Percentiles rank a stretch among this genome's conserved stretches.
These are phyloP conservation scores for Pythium brassicae DNA, from an alignment of 352 stramenopile species.

Conservation along the genomic window DNA sequence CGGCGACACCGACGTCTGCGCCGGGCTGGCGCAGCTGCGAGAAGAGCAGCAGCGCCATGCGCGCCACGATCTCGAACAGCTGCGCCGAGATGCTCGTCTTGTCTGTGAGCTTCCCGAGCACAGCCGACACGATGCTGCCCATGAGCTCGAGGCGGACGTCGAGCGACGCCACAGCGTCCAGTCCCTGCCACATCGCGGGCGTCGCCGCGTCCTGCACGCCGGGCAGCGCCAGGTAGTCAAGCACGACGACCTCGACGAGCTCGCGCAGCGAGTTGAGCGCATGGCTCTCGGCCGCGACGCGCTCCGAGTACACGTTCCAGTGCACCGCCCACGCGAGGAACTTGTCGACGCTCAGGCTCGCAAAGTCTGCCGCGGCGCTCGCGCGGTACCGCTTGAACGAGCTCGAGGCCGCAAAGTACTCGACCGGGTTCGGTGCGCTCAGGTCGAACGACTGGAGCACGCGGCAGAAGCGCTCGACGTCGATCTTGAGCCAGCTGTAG, in stretches of 20 bases:
- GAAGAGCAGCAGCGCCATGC: slow-evolving; percentile 59
- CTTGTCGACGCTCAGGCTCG: slow-evolving; percentile 31
- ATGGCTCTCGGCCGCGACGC: slow-evolving; percentile 74
- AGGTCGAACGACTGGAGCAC: slow-evolving; percentile 58
- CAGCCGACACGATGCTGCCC: slow-evolving; percentile 51
- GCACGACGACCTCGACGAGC: slow-evolving; percentile 71
- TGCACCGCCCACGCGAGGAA: slow-evolving; percentile 77
- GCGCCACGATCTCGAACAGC: slow-evolving; percentile 72
- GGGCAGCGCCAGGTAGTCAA: slow-evolving; percentile 61
- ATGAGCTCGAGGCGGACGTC: slow-evolving; percentile 62
- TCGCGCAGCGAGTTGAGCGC: slow-evolving; percentile 73
- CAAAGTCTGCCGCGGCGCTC: slow-evolving; percentile 23
- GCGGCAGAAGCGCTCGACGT: slow-evolving; percentile 69
- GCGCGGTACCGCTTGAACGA: slow-evolving; percentile 60
- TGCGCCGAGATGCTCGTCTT: slow-evolving; percentile 50
- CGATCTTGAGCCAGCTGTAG: slow-evolving; percentile 82
- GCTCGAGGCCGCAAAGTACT: slow-evolving; percentile 26
- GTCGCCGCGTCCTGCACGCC: slow-evolving; percentile 30
- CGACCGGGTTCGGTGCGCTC: slow-evolving; percentile 29
- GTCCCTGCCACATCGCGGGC: slow-evolving; percentile 54
- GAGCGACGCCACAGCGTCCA: slow-evolving; percentile 45
- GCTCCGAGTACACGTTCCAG: slow-evolving; percentile 85
- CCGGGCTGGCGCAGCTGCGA: slow-evolving; percentile 35
- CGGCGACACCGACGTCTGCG: slow-evolving; percentile 5
- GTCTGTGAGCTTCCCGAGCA: slow-evolving; percentile 62